Conservation (phyloP, 129 eudicot species). For the Helianthus annuus region HanXRQr2.0-SUNRISE NC_035434.2:170521429-170521928, state of each 20-base stretch:
- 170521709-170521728: slow-evolving; percentile 70
- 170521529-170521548: background rate
- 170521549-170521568: background rate
- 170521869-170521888: slow-evolving; percentile 25
- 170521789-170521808: background rate
- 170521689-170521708: slow-evolving; percentile 43
- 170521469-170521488: background rate
- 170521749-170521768: slow-evolving; percentile 70
- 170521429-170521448: too few relatives aligned
- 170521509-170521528: background rate
- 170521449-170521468: background rate
- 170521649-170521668: background rate
- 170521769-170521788: slow-evolving; percentile 7
- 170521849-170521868: slow-evolving; percentile 25
- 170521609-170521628: slow-evolving; percentile 4
- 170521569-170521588: background rate
- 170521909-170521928: too few relatives aligned
- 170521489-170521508: background rate
- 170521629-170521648: background rate
- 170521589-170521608: background rate
- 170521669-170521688: background rate
- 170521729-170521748: slow-evolving; percentile 65
- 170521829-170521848: slow-evolving; percentile 34
- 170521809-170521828: slow-evolving; percentile 10
- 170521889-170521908: background rate